Base-by-base conservation (phyloP, 371 early-diverging fungal species). In the Capillidium heterosporum region DNA sequence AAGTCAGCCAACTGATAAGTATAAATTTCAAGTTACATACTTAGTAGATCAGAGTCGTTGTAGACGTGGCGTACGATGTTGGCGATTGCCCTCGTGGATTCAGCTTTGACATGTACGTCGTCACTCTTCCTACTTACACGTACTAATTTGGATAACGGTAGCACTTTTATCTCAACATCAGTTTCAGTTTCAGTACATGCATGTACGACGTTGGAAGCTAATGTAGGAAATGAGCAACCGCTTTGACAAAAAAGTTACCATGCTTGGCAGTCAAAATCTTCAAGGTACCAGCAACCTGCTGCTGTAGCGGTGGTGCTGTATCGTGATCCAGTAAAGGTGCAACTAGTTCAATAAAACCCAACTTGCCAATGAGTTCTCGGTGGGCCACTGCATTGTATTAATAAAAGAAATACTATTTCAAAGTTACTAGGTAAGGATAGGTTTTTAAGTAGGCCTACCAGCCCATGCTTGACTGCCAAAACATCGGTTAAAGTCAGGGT, bases 401-500 rank as follows among this genome's bases (percentile, higher is more conserved):
- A 15, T 3, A 32, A 39, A 42, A 2, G 0, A 47, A 17, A 3
- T 39, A 10, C 28, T 11, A 24, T 54, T 57, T 60, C 67, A n/a
- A n/a, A n/a, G n/a, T n/a, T n/a, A 72, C 74, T 71, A 56, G 81
- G 72, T 28, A 81, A 64, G 49, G 77, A 75, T 28, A 81, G 65
- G 58, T 81, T 78, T 43, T 76, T 74, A 5, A 81, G 63, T 8
- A 75, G 70, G n/a, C 81, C 74, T 56, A 77, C 65, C 8, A 76
- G 69, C 2, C 74, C 77, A 60, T 77, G 77, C 42, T 74, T 74
- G 11, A 75, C 70, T 56, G 71, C 72, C 1, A 78, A 65, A 57
- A 76, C 74, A n/a, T 68, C 71, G 0, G 76, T 71, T 26, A 64
- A 62, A 32, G 68, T 63, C 54, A 74, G 70, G 23, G 72, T 60